Evolutionary conservation across 192 early-diverging fungal genomes (phyloP).

Genomic region (Spinellus fusiger): DNA sequence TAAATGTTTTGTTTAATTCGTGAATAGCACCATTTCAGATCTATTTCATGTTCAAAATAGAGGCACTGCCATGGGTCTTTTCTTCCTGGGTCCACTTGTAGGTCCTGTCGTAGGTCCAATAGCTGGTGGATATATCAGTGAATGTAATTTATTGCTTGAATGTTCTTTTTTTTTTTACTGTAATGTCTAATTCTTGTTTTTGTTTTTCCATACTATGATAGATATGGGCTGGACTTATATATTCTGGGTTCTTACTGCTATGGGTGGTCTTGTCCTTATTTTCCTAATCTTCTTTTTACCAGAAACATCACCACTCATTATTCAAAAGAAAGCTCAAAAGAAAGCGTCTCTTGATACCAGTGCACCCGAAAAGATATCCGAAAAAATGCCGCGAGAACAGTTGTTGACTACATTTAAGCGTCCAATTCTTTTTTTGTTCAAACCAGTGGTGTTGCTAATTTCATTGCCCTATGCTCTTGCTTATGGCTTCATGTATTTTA

Average conservation of each 20-base stretch:
- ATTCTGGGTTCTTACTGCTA: conserved; percentile 52
- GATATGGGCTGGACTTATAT: conserved; percentile 32
- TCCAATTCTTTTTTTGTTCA: conserved; percentile 15
- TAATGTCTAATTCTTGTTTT: not conserved
- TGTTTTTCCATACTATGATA: not conserved
- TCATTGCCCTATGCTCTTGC: conserved; percentile 17
- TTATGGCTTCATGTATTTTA: conserved; percentile 34
- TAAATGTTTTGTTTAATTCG: not conserved
- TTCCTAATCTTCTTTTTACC: conserved; percentile 52
- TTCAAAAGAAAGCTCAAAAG: not conserved
- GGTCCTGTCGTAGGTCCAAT: conserved; percentile 39
- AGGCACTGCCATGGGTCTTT: conserved; percentile 36
- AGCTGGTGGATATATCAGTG: conserved; percentile 32
- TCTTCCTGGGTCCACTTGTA: conserved; percentile 33
- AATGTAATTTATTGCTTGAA: conserved; percentile 17
- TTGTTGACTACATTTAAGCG: conserved; percentile 6
- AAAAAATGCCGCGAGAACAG: not conserved
- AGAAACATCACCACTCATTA: conserved; percentile 39
- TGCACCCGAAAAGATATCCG: not conserved
- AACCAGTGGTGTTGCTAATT: conserved; percentile 15
- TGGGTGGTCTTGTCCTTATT: conserved; percentile 44
- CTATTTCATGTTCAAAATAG: conserved; percentile 29
- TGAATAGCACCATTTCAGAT: conserved; percentile 32
- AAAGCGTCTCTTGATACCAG: not conserved
- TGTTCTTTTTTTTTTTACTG: too few relatives aligned